These are phyloP conservation scores for Fomitopsis pulvina DNA, from an alignment of 768 basidiomycete genomes.

Conservation along the genomic window DNA sequence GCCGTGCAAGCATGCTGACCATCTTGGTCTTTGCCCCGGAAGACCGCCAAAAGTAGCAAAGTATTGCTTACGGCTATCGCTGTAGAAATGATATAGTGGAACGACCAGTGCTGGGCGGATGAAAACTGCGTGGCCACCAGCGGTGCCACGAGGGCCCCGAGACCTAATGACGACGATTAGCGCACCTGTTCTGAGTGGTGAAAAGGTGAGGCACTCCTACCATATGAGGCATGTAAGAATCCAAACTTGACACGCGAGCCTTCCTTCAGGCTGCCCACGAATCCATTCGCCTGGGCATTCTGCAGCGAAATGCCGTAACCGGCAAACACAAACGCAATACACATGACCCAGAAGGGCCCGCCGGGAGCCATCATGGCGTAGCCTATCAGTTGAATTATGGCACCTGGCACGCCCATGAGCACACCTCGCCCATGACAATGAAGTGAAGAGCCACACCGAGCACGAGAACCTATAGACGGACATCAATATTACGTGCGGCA, in stretches of 20 bases:
- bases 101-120: conserved; percentile 35
- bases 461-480: not conserved
- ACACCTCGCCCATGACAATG: not conserved
- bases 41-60: conserved; percentile 15
- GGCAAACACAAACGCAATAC: conserved; percentile 37
- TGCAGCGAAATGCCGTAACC: conserved; percentile 44
- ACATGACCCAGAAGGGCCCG: conserved; percentile 60
- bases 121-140: conserved; percentile 51
- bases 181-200: too few species aligned
- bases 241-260: conserved; percentile 60
- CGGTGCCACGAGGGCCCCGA: conserved; percentile 46
- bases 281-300: conserved; percentile 71
- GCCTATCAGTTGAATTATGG: conserved; percentile 45
- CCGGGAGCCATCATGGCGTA: conserved; percentile 48
- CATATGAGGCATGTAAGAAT: conserved; percentile 60
- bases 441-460: not conserved
- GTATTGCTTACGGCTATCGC: conserved; percentile 17
- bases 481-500: not conserved
- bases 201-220: conserved; percentile 24
- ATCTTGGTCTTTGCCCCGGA: conserved; percentile 24
- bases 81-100: conserved; percentile 36
- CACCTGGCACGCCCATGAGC: conserved; percentile 29
- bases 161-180: conserved; percentile 31
- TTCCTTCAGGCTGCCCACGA: conserved; percentile 51
- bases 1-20: conserved; percentile 13